Percentiles rank a stretch among this genome's conserved stretches.
Conservation (phyloP, 305 asterid species). For the Stenogyne calaminthoides region DNA sequence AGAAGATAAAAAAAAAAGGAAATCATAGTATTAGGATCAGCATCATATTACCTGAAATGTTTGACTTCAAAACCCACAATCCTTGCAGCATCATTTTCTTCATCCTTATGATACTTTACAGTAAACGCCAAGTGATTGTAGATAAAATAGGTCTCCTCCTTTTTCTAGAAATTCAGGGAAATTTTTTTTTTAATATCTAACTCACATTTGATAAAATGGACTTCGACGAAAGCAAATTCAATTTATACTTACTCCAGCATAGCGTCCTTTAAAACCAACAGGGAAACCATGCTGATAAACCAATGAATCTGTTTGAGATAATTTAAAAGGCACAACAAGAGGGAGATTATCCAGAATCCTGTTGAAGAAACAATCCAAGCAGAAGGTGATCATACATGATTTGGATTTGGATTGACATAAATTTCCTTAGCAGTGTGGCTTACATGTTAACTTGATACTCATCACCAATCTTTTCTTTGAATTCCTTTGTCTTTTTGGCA, state of each 20-base stretch:
- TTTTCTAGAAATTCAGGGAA: slow-evolving; percentile 45
- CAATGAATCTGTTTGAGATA: slow-evolving; percentile 55
- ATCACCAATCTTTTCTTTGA: slow-evolving; percentile 59
- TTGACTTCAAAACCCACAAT: slow-evolving; percentile 90
- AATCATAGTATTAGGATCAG: slow-evolving; percentile 6
- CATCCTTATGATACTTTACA: slow-evolving; percentile 81
- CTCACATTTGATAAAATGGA: slow-evolving; percentile 3
- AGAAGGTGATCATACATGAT: slow-evolving; percentile 16
- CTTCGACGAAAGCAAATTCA: slow-evolving; percentile 15
- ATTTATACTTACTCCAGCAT: slow-evolving; percentile 74
- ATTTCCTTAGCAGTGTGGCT: slow-evolving; percentile 16
- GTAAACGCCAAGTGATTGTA: slow-evolving; percentile 75
- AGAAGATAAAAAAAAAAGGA: slow-evolving; percentile 21
- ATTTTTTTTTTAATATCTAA: no score
- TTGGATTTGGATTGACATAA: slow-evolving; percentile 18
- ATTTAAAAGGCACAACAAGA: slow-evolving; percentile 73
- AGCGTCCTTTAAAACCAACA: slow-evolving; percentile 82
- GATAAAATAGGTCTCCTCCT: slow-evolving; percentile 73
- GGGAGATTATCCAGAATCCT: slow-evolving; percentile 98
- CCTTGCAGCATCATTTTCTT: slow-evolving; percentile 71
- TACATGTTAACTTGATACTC: slow-evolving; percentile 64
- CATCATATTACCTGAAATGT: slow-evolving; percentile 61
- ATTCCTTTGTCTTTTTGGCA: slow-evolving; percentile 50
- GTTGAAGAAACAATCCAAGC: slow-evolving; percentile 31
- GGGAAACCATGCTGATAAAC: slow-evolving; percentile 81